Percentiles rank a stretch among this genome's conserved stretches.
Conservation (phyloP, 805 yeast genomes). For the Kazachstania africana region DNA sequence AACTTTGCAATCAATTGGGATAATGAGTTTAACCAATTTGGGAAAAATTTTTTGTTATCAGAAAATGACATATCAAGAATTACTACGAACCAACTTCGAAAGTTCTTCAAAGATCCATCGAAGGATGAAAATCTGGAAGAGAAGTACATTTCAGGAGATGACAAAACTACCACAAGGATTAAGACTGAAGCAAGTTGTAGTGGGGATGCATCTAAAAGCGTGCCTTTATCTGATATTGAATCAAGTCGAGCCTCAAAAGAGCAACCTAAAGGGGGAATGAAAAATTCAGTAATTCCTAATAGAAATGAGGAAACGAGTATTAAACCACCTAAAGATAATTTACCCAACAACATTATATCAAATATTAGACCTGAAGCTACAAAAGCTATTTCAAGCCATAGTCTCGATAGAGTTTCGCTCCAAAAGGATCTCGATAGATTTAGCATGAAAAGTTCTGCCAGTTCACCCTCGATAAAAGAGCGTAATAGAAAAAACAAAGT, state of each 20-base stretch:
- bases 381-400: no score
- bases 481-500: constrained; percentile 30
- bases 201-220: background rate
- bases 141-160: background rate
- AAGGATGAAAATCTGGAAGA: background rate
- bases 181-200: background rate
- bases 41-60: constrained; percentile 66
- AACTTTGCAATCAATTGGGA: constrained; percentile 85
- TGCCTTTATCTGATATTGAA: background rate
- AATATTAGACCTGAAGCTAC: no score
- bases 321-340: background rate
- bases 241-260: no score
- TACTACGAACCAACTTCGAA: constrained; percentile 76
- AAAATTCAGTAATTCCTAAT: background rate
- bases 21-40: constrained; percentile 68
- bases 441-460: background rate
- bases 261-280: no score
- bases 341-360: no score
- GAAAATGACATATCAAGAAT: constrained; percentile 87
- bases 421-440: background rate
- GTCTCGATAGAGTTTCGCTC: no score
- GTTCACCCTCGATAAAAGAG: background rate
- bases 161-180: background rate
- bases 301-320: background rate
- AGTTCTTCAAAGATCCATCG: constrained; percentile 35